A percentile compares a stretch with the other conserved stretches of the same genome.
phyloP scores from a whole-genome alignment of 306 rosid species.

The Trifolium repens region DNA sequence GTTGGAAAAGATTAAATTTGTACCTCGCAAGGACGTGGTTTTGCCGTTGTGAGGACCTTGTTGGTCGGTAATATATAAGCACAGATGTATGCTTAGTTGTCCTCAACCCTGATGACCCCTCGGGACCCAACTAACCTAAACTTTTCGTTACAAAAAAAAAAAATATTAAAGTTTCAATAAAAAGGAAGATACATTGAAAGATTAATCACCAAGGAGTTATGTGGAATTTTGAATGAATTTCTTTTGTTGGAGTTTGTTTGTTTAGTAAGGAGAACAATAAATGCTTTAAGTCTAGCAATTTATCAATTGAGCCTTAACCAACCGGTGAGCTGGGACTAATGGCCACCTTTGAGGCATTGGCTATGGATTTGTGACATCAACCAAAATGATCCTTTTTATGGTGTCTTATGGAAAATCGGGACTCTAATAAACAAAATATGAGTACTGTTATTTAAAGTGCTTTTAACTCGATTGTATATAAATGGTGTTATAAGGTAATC shows the following conservation, averaged over 20 bases:
- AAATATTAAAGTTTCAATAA: not conserved
- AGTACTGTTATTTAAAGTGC: conserved; percentile 7
- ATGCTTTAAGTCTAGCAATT: conserved; percentile 25
- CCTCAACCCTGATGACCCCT: too few species aligned
- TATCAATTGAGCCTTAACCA: conserved; percentile 2
- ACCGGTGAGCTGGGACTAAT: not conserved
- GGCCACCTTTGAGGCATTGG: not conserved
- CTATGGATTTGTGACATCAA: not conserved
- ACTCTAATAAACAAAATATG: not conserved
- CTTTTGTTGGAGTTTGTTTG: not conserved
- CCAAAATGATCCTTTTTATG: not conserved
- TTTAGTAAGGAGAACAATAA: not conserved
- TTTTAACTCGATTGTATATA: not conserved
- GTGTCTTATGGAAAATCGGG: not conserved
- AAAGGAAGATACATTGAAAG: not conserved
- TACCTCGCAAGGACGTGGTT: not conserved
- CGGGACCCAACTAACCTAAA: too few species aligned
- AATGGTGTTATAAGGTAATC: not conserved
- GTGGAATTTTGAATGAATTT: not conserved
- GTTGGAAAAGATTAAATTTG: not conserved
- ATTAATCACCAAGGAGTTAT: not conserved
- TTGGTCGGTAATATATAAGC: not conserved
- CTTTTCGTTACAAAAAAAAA: not conserved
- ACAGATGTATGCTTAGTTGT: too few species aligned
- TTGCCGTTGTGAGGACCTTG: not conserved